Evolutionary conservation across 331 rosid species (phyloP), one percentile per base, ranked within the genome.

Genomic region (Quercus phellos): DNA sequence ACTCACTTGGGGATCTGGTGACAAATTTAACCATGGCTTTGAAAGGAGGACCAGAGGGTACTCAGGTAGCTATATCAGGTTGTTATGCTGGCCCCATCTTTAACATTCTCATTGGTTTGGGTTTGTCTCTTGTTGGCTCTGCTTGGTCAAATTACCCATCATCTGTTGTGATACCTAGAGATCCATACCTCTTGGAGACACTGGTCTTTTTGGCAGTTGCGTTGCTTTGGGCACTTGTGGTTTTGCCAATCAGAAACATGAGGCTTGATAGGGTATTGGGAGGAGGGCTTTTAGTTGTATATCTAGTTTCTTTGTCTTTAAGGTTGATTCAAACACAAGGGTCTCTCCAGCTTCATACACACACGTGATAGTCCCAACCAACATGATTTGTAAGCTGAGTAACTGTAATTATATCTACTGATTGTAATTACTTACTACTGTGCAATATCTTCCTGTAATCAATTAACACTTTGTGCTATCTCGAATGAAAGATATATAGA

Each of bases 61-160:
- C 90, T 54, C 98, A 95, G 24, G 81, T 87, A 24, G 99, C 99
- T 13, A 85, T 95, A 51, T 86, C 99, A 27, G 99, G 96, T 6
- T 95, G 98, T 63, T 95, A 93, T 76, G 99, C 98, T 21, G 97
- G 99, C 22, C 99, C 99, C 70, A 90, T 95, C 59, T 95, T 95
- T 79, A 95, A 84, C 69, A 85, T 75, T 30, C 81, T 93, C 22
- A 68, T 95, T 74, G 99, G 99, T 19, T 86, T 95, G 29, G 99
- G 99, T 1, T 69, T 90, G 79, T 91, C 96, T 3, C 89, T 95
- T 30, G 79, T 90, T 1, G 67, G 77, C 46, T 69, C 88, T 4
- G 70, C 88, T 55, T 95, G 96, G 98, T 76, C 87, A 21, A 68
- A 77, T 10, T 93, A 87, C 67, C 96, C 99, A 4, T 74, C 85